Evolutionary conservation across 768 basidiomycete species (phyloP).

Genomic region (Leccinellum albellum): DNA sequence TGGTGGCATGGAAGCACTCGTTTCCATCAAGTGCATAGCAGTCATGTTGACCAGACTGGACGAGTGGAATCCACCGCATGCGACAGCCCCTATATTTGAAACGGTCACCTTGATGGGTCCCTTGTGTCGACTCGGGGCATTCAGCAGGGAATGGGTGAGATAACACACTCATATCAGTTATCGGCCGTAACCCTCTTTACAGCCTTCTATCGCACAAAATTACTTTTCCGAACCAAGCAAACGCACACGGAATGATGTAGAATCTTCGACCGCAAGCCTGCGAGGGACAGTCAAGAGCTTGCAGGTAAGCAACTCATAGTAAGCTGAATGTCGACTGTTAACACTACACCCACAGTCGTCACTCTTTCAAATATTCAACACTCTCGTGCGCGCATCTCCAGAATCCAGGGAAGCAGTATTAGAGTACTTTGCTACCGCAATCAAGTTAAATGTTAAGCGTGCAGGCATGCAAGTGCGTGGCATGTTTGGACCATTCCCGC

Average conservation of each 20-base stretch:
- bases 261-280: conserved; percentile 80
- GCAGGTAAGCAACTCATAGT: conserved; percentile 48
- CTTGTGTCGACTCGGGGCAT: conserved; percentile 77
- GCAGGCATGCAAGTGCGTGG: conserved; percentile 81
- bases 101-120: conserved; percentile 74
- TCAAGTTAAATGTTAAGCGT: conserved; percentile 77
- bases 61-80: conserved; percentile 65
- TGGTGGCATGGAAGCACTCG: conserved; percentile 74
- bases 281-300: conserved; percentile 82
- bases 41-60: conserved; percentile 71
- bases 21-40: conserved; percentile 81
- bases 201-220: conserved; percentile 72
- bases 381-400: conserved; percentile 79
- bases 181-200: conserved; percentile 5
- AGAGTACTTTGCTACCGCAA: conserved; percentile 71
- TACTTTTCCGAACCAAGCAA: conserved; percentile 89
- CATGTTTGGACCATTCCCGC: neutral
- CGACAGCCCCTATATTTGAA: conserved; percentile 63
- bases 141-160: conserved; percentile 83
- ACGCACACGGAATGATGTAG: conserved; percentile 66
- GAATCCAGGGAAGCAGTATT: conserved; percentile 79
- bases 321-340: neutral
- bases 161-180: too few species aligned
- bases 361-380: conserved; percentile 84
- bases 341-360: conserved; percentile 38